phyloP scores from a whole-genome alignment of 2,329 filamentous ascomycete species.

The Sarocladium kiliense region DNA sequence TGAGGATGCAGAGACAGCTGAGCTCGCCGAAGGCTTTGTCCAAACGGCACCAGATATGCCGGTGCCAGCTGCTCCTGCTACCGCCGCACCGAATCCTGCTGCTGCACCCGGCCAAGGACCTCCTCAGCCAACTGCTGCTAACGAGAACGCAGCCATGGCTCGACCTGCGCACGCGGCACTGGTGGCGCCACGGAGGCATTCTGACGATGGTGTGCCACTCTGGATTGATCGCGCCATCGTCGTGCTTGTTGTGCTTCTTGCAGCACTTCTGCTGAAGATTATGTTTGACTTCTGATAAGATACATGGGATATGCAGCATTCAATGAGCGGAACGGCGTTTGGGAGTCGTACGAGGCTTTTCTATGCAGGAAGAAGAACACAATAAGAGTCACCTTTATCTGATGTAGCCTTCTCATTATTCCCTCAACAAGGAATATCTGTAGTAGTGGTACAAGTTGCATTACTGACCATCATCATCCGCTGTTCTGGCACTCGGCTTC shows the following conservation, averaged over 20 bases:
- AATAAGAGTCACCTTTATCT: too few species aligned
- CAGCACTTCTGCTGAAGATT: constrained; percentile 63
- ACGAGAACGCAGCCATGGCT: constrained; percentile 4
- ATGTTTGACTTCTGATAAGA: constrained; percentile 26
- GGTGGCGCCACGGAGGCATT: constrained; percentile 16
- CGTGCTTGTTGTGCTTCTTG: constrained; percentile 62
- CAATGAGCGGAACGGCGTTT: constrained; percentile 1
- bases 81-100: not conserved
- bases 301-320: not conserved
- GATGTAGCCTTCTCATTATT: too few species aligned
- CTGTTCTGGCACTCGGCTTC: not conserved
- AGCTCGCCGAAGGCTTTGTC: constrained; percentile 54
- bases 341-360: not conserved
- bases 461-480: not conserved
- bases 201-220: constrained; percentile 50
- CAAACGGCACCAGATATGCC: constrained; percentile 34
- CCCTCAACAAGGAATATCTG: too few species aligned
- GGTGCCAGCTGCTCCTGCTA: not conserved
- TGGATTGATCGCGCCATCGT: constrained; percentile 83
- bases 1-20: constrained; percentile 37
- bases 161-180: constrained; percentile 6
- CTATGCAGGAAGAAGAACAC: not conserved
- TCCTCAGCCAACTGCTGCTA: constrained; percentile 16
- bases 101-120: not conserved
- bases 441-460: too few species aligned